Evolutionary conservation across 306 rosid genomes (phyloP), one percentile per base, ranked within the genome.

Genomic region (Quercus bicolor): DNA sequence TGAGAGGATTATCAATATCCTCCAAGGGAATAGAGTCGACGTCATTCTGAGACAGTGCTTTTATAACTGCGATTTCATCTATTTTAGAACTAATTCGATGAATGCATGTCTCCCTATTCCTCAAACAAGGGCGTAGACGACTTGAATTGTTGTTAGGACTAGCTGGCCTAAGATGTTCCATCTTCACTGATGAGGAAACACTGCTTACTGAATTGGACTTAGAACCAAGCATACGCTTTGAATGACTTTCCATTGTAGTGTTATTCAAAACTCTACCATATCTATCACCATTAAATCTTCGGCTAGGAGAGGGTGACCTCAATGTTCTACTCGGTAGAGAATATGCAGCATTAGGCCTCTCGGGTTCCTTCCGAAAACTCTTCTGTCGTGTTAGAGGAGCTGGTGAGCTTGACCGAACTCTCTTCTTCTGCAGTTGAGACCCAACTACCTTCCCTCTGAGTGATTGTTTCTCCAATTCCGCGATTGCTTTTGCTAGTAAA

Each of bases 1-100:
- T 91, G 70, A 91, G 87, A 56, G 97, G 97, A 79, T 92, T 92
- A n/a, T 89, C 82, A 76, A 92, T 82, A 81, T 94, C 97, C 86
- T 91, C 97, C 77, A 80, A 76, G 19, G 80, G 73, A 69, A 77
- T 60, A 5, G 77, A 54, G 51, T 90, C 92, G 73, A 80, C 6
- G 26, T 82, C 84, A 52, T 75, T 72, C 26, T 64, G 72, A 53
- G 83, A 75, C 52, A 87, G 9, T 4, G 84, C 93, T 65, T 92
- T 89, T 68, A 83, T 83, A 57, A 82, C 97, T 1, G 88, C 84
- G 18, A 76, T 77, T 77, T 91, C 95, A 71, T 90, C 90, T 23
- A 93, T 85, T 64, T 90, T 93, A 0, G 97, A 82, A 31, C 92
- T 81, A 72, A 86, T 70, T 29, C 83, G 72, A n/a, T 81, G 79